Evolutionary conservation across 176 grass and related monocot genomes (phyloP).

Genomic region (Triticum timopheevii): DNA sequence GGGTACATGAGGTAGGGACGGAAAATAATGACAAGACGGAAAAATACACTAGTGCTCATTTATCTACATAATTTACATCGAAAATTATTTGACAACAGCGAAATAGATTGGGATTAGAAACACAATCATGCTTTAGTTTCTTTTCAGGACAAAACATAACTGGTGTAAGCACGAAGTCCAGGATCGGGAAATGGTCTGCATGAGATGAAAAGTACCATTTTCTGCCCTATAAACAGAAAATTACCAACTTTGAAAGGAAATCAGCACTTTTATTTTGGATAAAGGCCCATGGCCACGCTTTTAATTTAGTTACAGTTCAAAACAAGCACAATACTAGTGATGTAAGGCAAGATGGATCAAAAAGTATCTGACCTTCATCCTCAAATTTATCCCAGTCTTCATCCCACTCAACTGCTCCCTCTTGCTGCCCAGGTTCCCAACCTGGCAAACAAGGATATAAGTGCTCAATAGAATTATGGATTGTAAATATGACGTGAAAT

Average conservation of each 20-base stretch:
- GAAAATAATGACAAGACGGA: neutral
- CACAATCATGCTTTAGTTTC: neutral
- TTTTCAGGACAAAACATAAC: neutral
- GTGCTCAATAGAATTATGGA: neutral
- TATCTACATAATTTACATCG: neutral
- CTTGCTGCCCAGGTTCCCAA: slow-evolving; percentile 81
- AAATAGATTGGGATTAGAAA: neutral
- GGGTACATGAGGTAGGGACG: neutral
- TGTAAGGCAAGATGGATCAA: neutral
- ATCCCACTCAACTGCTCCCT: slow-evolving; percentile 83
- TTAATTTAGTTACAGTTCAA: neutral
- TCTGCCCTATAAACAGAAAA: neutral
- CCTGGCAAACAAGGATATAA: slow-evolving; percentile 50
- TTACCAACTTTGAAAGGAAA: slow-evolving; percentile 21
- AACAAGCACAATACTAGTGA: neutral
- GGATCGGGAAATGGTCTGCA: neutral
- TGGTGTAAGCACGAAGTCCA: neutral
- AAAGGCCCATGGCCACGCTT: neutral
- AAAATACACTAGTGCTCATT: neutral
- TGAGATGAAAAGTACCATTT: neutral
- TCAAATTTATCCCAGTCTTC: slow-evolving; percentile 99
- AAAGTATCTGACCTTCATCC: slow-evolving; percentile 77
- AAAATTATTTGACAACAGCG: neutral
- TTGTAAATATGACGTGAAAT: neutral
- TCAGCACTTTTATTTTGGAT: neutral